These are phyloP conservation scores for Lodderomyces pseudojiufengensis DNA, from an alignment of 1,139 yeast genomes.

Conservation along the genomic window DNA sequence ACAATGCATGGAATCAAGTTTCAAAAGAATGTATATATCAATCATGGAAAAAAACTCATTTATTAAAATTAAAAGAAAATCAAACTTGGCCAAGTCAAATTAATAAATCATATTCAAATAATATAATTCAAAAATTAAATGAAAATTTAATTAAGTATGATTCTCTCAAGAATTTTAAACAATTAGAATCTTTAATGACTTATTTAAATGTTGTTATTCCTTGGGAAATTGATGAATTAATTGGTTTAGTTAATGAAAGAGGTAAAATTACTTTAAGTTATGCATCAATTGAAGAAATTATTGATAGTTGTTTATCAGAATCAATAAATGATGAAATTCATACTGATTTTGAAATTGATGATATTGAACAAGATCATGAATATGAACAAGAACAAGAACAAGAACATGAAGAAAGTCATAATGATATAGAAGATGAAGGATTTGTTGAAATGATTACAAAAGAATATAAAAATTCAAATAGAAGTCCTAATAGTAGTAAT, in stretches of 20 bases:
- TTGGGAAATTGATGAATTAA: slow-evolving; percentile 56
- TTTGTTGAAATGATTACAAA: background rate
- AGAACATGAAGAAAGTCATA: slow-evolving; percentile 5
- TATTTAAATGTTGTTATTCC: slow-evolving; percentile 47
- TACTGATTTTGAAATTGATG: slow-evolving; percentile 6
- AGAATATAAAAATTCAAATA: slow-evolving; percentile 2
- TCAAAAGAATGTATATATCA: slow-evolving; percentile 43
- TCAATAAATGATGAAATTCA: slow-evolving; percentile 15
- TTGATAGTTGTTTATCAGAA: slow-evolving; percentile 58
- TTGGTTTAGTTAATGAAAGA: slow-evolving; percentile 57
- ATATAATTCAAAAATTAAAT: slow-evolving; percentile 23
- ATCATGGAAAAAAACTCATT: slow-evolving; percentile 49
- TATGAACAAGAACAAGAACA: slow-evolving; percentile 1
- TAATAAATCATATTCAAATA: slow-evolving; percentile 2
- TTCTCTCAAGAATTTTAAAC: slow-evolving; percentile 26
- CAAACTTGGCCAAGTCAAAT: slow-evolving; percentile 15
- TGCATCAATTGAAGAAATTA: slow-evolving; percentile 60
- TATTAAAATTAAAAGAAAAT: slow-evolving; percentile 14
- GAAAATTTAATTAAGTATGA: slow-evolving; percentile 15
- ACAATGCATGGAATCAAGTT: slow-evolving; percentile 52
- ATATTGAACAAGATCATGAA: slow-evolving; percentile 1
- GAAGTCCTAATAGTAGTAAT: too few species aligned
- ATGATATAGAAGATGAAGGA: slow-evolving; percentile 2
- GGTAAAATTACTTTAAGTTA: slow-evolving; percentile 53
- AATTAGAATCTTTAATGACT: slow-evolving; percentile 41